Base-by-base conservation (phyloP, 805 yeast genomes). In the Lachancea waltii region DNA sequence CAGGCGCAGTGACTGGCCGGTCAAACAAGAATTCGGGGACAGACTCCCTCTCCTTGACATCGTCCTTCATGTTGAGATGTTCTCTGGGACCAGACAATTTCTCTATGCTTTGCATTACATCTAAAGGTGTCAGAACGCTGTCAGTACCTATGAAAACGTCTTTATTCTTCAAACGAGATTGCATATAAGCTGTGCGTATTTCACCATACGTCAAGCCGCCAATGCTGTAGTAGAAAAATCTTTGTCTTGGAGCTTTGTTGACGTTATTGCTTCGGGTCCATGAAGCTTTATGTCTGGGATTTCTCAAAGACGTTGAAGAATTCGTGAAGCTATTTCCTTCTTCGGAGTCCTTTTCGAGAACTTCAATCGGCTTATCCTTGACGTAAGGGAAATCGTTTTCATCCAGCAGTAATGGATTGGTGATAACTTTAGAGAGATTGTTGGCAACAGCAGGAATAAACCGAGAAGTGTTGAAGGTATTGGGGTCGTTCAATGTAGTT, bases 131-230 rank as follows among this genome's bases (percentile, higher is more conserved):
- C 43, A 85, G 62, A 2, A 85, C 60, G 37, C 81, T 77, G 55
- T 84, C 94, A 10, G 89, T 77, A 0, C 97, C 97, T 41, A 90
- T 63, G 43, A 81, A 75, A 13, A 92, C 72, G 44, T 86, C 95
- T 54, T 77, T 80, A 51, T 81, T 75, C 41, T 75, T 68, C 31
- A 70, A 58, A 13, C 65, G 60, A 7, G 85, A 73, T 33, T 86
- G 68, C 45, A 85, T 90, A 49, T 84, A 80, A 3, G 80, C 78
- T 9, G 85, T 72, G 45, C 90, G 73, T 20, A 82, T 64, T 59
- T 92, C 99, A 2, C 89, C 73, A 47, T 81, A 75, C 0, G 97
- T 85, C 15, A 84, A 62, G 7, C 97, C 98, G 16, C 99, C 99
- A 2, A 95, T 81, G 19, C 86, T 73, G 53, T 78, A 92, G 40